Conservation (phyloP, 805 yeast species). For the Saccharomycopsis sp. region DNA sequence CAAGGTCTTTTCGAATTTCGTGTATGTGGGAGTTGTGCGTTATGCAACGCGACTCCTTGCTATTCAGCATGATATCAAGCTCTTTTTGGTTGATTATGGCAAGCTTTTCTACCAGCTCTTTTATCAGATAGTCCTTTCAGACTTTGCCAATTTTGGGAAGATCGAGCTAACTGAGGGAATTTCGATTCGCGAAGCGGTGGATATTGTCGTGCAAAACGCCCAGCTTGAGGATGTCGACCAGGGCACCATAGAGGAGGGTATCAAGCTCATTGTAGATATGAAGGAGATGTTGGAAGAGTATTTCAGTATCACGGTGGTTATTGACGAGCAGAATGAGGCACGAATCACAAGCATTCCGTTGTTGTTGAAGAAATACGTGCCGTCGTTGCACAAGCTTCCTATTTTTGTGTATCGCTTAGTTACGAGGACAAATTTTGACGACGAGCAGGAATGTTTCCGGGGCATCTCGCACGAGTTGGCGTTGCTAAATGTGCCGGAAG, state of each 20-base stretch:
- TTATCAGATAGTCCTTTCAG: slow-evolving; percentile 72
- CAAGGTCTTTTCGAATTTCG: slow-evolving; percentile 57
- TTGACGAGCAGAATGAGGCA: slow-evolving; percentile 29
- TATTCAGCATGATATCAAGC: slow-evolving; percentile 74
- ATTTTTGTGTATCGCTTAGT: slow-evolving; percentile 59
- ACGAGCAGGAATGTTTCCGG: slow-evolving; percentile 62
- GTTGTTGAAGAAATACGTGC: slow-evolving; percentile 55
- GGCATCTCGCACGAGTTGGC: slow-evolving; percentile 67
- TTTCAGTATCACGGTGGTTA: slow-evolving; percentile 47
- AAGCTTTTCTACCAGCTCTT: slow-evolving; percentile 60
- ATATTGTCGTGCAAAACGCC: slow-evolving; percentile 30
- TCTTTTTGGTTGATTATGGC: slow-evolving; percentile 77
- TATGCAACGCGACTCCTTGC: slow-evolving; percentile 61
- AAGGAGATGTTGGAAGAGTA: slow-evolving; percentile 77
- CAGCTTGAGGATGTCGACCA: slow-evolving; percentile 1
- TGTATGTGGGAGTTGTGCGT: slow-evolving; percentile 82
- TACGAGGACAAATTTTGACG: slow-evolving; percentile 50
- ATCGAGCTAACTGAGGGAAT: slow-evolving; percentile 36
- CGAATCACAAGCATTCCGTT: slow-evolving; percentile 55
- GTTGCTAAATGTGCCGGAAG: slow-evolving; percentile 62
- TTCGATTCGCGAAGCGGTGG: slow-evolving; percentile 33
- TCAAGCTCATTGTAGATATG: slow-evolving; percentile 37
- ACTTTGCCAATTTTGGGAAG: slow-evolving; percentile 76
- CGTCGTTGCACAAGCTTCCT: slow-evolving; percentile 59
- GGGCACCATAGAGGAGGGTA: slow-evolving; percentile 20